A percentile compares a stretch with the other conserved stretches of the same genome.
Evolutionary conservation across 371 early-diverging fungal genomes (phyloP).

Genomic region (Syncephalastrum sp.): DNA sequence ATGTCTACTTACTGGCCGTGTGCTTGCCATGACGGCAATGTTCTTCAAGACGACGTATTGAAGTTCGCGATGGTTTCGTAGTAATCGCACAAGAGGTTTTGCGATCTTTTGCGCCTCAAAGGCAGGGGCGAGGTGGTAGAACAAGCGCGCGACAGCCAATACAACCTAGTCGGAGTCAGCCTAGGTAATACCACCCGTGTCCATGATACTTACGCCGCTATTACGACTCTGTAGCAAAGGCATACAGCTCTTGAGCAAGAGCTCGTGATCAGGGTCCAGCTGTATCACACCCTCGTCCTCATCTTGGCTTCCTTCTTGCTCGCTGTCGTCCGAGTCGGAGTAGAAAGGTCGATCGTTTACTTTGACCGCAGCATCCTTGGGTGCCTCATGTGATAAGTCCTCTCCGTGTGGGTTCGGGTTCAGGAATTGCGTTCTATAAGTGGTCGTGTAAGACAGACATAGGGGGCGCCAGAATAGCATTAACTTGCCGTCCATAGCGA

Average conservation of each 20-base stretch:
- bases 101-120: conserved; percentile 61
- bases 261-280: conserved; percentile 76
- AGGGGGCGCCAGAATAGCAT: background rate
- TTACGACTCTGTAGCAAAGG: conserved; percentile 87
- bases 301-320: conserved; percentile 28
- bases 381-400: conserved; percentile 29
- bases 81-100: conserved; percentile 75
- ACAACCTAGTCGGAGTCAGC: conserved; percentile 59
- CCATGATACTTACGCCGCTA: conserved; percentile 61
- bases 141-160: conserved; percentile 70
- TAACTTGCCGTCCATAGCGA: conserved; percentile 71
- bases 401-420: conserved; percentile 57
- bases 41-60: conserved; percentile 79
- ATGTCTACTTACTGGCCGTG: conserved; percentile 55
- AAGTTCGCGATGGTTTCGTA: conserved; percentile 73
- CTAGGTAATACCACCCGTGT: background rate
- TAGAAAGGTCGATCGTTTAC: conserved; percentile 36
- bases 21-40: conserved; percentile 71
- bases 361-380: conserved; percentile 19
- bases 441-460: background rate
- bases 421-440: conserved; percentile 56
- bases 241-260: conserved; percentile 66
- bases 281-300: conserved; percentile 30
- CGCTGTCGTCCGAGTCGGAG: conserved; percentile 30
- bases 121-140: conserved; percentile 73